Evolutionary conservation across 1,284 basidiomycete species (phyloP), one percentile per base, ranked within the genome.

Genomic region (Ceratobasidium sp.): DNA sequence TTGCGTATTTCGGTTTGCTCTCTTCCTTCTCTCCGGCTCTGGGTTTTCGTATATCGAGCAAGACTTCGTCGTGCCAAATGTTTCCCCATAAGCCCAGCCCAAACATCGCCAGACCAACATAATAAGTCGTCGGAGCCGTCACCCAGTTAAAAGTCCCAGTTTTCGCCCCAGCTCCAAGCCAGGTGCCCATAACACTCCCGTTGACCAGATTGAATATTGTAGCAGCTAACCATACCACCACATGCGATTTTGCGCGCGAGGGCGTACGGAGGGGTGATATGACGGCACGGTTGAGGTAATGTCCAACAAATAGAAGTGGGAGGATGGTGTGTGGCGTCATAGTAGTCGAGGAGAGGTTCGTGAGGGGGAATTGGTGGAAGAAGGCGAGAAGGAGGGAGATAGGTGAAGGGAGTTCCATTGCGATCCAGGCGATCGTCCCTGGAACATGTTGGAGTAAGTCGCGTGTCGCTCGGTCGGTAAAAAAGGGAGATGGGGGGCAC

Each of bases 351-450:
- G 31, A 31, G 19, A 62, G 57, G 3, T 24, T 27, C 19, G 22
- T 31, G 57, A 84, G 78, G 15, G 77, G 74, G 0, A 76, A 72
- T 48, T 80, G 76, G 71, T 82, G 63, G 19, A 86, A 84, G 75
- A 85, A 81, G 79, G 87, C 78, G 84, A 87, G 86, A 45, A 86
- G 71, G 80, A 93, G 90, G n/a, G 81, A 79, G 77, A 89, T 69
- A 8, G 94, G 93, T 2, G 93, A 88, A n/a, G 93, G 86, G 53
- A 93, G 84, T 82, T 97, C 95, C 94, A 97, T 97, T 63, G 88
- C 51, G 31, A 95, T 91, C 94, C 95, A 97, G 41, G 91, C 85
- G 6, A 82, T n/a, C 73, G 84, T 84, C 11, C 84, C 85, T 77
- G 62, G 31, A 41, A 74, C 50, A 75, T 33, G 14, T 4, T 29